A percentile compares a stretch with the other conserved stretches of the same genome.
Evolutionary conservation across 495 filamentous ascomycete genomes (phyloP).

Genomic region (Jackrogersella multiformis): DNA sequence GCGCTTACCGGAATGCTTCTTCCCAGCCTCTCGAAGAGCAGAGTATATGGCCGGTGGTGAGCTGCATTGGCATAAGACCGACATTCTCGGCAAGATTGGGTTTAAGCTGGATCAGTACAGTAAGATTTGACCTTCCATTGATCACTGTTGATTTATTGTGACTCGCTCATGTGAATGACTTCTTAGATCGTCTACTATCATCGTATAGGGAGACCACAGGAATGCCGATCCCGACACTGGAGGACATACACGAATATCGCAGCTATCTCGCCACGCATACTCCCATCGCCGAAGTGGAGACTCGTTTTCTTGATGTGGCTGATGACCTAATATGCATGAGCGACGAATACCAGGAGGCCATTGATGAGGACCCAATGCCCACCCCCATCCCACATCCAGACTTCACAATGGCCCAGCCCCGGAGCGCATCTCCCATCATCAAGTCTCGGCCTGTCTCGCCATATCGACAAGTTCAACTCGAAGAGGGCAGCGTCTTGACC

Average conservation of each 20-base stretch:
- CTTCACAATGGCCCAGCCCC: slow-evolving; percentile 19
- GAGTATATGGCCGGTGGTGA: slow-evolving; percentile 73
- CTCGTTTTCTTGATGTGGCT: slow-evolving; percentile 70
- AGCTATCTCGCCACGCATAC: slow-evolving; percentile 68
- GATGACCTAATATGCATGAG: slow-evolving; percentile 72
- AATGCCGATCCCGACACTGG: slow-evolving; percentile 62
- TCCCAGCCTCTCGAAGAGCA: slow-evolving; percentile 70
- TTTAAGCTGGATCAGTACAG: slow-evolving; percentile 87
- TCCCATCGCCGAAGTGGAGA: slow-evolving; percentile 72
- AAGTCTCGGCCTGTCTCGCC: slow-evolving; percentile 34
- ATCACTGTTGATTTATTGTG: slow-evolving; percentile 7
- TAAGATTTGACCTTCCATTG: slow-evolving; percentile 54
- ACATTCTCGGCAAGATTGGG: slow-evolving; percentile 74
- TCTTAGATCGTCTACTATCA: slow-evolving; percentile 71
- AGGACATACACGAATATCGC: slow-evolving; percentile 71
- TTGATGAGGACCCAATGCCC: slow-evolving; percentile 36
- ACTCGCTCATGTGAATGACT: slow-evolving; percentile 15
- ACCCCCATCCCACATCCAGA: slow-evolving; percentile 37
- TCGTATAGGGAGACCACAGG: slow-evolving; percentile 69
- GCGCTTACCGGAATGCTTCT: slow-evolving; percentile 61
- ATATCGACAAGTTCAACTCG: slow-evolving; percentile 15
- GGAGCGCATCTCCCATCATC: slow-evolving; percentile 32
- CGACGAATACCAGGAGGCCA: slow-evolving; percentile 27
- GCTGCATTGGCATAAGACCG: slow-evolving; percentile 75
- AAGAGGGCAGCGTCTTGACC: slow-evolving; percentile 30